phyloP scores from a whole-genome alignment of 495 filamentous ascomycete species.

The Penicillium cataractarum region DNA sequence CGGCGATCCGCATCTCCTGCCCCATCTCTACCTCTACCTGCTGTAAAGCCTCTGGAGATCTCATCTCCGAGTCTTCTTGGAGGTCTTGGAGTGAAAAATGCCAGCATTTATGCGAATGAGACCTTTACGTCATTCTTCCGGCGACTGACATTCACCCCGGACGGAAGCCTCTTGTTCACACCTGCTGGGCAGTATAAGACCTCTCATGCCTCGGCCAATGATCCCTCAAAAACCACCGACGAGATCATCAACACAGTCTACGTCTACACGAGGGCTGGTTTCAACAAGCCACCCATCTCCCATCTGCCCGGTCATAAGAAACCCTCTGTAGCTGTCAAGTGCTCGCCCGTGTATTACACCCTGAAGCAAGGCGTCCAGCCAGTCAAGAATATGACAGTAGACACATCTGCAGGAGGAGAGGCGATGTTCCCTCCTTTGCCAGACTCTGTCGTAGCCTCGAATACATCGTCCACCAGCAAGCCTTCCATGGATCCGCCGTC shows the following conservation, averaged over 20 bases:
- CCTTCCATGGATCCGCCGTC: conserved; percentile 83
- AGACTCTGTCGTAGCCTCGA: conserved; percentile 72
- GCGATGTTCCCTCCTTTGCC: conserved; percentile 82
- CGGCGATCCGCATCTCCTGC: conserved; percentile 94
- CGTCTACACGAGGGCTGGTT: conserved; percentile 93
- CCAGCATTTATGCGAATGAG: conserved; percentile 95
- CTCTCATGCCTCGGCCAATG: conserved; percentile 65
- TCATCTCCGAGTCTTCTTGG: conserved; percentile 70
- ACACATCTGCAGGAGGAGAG: conserved; percentile 79
- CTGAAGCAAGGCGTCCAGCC: conserved; percentile 66
- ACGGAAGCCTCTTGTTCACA: conserved; percentile 93
- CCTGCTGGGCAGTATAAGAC: conserved; percentile 95
- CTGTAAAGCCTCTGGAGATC: conserved; percentile 92
- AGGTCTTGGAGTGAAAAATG: conserved; percentile 73
- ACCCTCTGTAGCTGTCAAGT: conserved; percentile 93
- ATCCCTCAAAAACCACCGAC: conserved; percentile 71
- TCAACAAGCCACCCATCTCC: conserved; percentile 97
- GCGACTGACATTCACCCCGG: conserved; percentile 89
- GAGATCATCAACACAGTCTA: conserved; percentile 98
- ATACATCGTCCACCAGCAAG: conserved; percentile 52
- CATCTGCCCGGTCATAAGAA: conserved; percentile 98
- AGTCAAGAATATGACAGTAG: conserved; percentile 89
- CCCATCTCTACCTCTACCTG: conserved; percentile 90
- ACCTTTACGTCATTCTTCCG: conserved; percentile 97
- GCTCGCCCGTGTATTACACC: conserved; percentile 88